Percentiles rank a stretch among this genome's conserved stretches.
Conservation (phyloP, 139 green algal species). For the Coelastrella sp. region DNA sequence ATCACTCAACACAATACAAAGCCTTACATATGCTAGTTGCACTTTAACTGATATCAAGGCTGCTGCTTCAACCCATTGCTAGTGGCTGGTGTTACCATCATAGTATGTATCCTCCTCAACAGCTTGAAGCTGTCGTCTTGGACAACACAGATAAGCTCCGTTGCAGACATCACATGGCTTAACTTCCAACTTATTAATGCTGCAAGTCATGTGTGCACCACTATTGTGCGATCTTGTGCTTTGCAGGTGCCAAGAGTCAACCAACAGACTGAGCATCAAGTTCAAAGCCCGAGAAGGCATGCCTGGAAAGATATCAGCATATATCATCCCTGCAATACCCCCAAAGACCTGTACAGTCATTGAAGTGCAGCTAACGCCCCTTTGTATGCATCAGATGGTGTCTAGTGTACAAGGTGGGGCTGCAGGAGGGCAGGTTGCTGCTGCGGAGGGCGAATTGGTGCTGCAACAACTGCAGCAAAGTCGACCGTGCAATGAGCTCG, state of each 20-base stretch:
- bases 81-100: no score
- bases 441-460: background rate
- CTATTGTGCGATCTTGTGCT: no score
- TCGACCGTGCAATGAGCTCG: constrained; percentile 34
- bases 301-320: constrained; percentile 24
- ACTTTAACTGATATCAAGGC: no score
- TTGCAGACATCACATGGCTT: no score
- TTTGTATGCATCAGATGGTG: constrained; percentile 47
- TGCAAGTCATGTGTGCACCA: no score
- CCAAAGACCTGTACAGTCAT: constrained; percentile 37
- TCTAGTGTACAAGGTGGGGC: background rate
- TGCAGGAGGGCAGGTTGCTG: background rate
- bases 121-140: no score
- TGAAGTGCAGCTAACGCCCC: constrained; percentile 10
- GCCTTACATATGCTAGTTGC: no score
- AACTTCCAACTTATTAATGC: no score
- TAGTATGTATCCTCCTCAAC: no score
- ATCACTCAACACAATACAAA: no score
- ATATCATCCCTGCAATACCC: constrained; percentile 27
- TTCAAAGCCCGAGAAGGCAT: constrained; percentile 59
- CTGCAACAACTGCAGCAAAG: background rate
- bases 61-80: no score
- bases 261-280: constrained; percentile 70
- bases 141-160: no score
- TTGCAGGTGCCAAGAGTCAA: constrained; percentile 76